A percentile compares a stretch with the other conserved stretches of the same genome.
Evolutionary conservation across 192 early-diverging fungal species (phyloP).

Genomic region (Umbelopsis vinacea): DNA sequence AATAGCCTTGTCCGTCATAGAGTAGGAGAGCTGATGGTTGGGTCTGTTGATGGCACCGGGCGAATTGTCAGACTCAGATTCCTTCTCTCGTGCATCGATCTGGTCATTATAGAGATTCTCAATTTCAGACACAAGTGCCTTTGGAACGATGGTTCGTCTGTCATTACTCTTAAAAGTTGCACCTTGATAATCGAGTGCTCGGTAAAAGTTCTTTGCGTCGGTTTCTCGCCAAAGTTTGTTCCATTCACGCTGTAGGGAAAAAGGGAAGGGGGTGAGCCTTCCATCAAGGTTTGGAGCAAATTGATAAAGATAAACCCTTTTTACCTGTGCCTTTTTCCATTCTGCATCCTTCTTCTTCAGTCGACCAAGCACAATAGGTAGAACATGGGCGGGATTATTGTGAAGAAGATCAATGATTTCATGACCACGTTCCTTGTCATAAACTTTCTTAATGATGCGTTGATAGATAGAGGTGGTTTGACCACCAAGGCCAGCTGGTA

Average conservation of each 20-base stretch:
- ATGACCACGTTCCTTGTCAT: conserved; percentile 80
- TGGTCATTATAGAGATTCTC: conserved; percentile 49
- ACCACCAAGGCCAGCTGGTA: conserved; percentile 80
- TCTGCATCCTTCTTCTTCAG: conserved; percentile 99
- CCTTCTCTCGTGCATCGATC: conserved; percentile 15
- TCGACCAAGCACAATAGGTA: conserved; percentile 93
- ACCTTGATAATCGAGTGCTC: conserved; percentile 93
- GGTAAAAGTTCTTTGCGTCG: conserved; percentile 91
- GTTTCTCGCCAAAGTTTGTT: conserved; percentile 96
- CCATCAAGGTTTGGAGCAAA: too few species aligned
- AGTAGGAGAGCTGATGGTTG: conserved; percentile 81
- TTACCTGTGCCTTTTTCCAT: conserved; percentile 85
- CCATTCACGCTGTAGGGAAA: conserved; percentile 77
- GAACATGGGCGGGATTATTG: conserved; percentile 82
- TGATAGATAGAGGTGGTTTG: conserved; percentile 86
- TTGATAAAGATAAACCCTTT: not conserved
- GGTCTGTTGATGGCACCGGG: conserved; percentile 10
- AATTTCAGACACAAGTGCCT: conserved; percentile 84
- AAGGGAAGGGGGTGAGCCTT: not conserved
- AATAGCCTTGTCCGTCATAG: conserved; percentile 72
- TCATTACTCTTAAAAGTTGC: conserved; percentile 86
- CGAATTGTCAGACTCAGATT: conserved; percentile 1
- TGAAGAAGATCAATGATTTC: conserved; percentile 94
- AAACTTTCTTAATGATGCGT: conserved; percentile 91
- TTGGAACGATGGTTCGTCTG: conserved; percentile 74